Base-by-base conservation (phyloP, 805 yeast genomes). In the Metschnikowia continentalis region DNA sequence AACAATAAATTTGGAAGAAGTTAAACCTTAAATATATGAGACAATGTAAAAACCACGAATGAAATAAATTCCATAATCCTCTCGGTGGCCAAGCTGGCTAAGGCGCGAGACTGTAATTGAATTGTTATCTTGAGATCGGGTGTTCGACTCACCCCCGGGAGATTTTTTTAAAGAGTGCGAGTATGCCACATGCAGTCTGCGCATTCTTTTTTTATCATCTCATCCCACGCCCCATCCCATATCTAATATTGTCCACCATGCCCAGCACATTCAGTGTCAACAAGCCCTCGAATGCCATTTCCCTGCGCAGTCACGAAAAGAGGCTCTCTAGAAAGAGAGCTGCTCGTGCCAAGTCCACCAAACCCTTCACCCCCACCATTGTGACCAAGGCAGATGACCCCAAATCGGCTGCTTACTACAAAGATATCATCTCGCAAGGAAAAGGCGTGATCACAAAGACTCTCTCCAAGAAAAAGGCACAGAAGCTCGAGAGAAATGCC, bases 231-330 rank as follows among this genome's bases (percentile, higher is more conserved):
- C 42, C 10, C 35, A 23, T 30, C 36, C 43, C 33, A 35, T 17
- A 13, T 43, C 22, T 30, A 20, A 10, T 8, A 26, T 33, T 30
- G 6, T 19, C 39, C 35, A 41, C n/a, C 11, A 88, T 88, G 96
- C 94, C 96, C 33, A 84, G 90, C 15, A 86, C 79, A 70, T 89
- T 88, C 75, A 81, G 90, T 41, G 76, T 89, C 57, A 90, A 90
- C 69, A 88, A 84, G 68, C 55, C 96, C 94, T 32, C 46, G 44
- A 85, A 84, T 65, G 80, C 78, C 58, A 77, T 79, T 54, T 68
- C 81, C 36, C 72, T 69, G 55, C 71, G 81, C 48, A 74, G 75
- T 47, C 84, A 80, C 66, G 75, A 79, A 42, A 66, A 74, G 33
- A 62, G 77, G 38, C 67, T 82, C 32, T 79, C 81, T 22, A 76